Conservation (phyloP, 371 early-diverging fungal genomes). For the Umbelopsis sp. region DNA sequence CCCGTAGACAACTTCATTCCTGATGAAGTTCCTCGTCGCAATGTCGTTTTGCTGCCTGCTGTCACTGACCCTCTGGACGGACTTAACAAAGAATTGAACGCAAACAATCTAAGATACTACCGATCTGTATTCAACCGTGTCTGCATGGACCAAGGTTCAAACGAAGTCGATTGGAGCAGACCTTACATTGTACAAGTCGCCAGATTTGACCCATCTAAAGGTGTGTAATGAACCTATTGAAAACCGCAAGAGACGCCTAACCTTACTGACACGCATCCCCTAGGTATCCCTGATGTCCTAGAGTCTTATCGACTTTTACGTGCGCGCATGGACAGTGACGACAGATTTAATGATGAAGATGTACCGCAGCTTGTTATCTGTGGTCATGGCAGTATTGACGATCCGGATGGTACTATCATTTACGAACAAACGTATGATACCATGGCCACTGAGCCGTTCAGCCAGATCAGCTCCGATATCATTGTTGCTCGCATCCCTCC, state of each 20-base stretch:
- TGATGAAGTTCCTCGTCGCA: constrained; percentile 62
- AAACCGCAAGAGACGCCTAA: not conserved
- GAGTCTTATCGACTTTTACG: constrained; percentile 73
- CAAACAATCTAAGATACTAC: constrained; percentile 65
- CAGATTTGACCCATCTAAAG: constrained; percentile 92
- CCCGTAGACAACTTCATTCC: constrained; percentile 80
- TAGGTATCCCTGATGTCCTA: constrained; percentile 78
- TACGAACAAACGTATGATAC: constrained; percentile 63
- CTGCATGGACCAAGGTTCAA: constrained; percentile 72
- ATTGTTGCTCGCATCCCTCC: constrained; percentile 72
- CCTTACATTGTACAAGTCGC: constrained; percentile 89
- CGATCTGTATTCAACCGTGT: constrained; percentile 77
- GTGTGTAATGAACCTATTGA: constrained; percentile 31
- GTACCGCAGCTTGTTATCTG: constrained; percentile 80
- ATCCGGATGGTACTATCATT: constrained; percentile 81
- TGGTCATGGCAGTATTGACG: constrained; percentile 88
- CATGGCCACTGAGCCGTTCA: constrained; percentile 50
- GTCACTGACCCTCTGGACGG: constrained; percentile 78
- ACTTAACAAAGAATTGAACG: constrained; percentile 68
- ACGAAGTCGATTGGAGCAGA: constrained; percentile 60
- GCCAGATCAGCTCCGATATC: constrained; percentile 59
- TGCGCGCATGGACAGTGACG: constrained; percentile 42
- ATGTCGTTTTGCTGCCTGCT: constrained; percentile 76
- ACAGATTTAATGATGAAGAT: constrained; percentile 35
- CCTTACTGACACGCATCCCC: not conserved